Evolutionary conservation across 1,139 yeast species (phyloP).

Genomic region (Barnettozyma hawaiiensis): DNA sequence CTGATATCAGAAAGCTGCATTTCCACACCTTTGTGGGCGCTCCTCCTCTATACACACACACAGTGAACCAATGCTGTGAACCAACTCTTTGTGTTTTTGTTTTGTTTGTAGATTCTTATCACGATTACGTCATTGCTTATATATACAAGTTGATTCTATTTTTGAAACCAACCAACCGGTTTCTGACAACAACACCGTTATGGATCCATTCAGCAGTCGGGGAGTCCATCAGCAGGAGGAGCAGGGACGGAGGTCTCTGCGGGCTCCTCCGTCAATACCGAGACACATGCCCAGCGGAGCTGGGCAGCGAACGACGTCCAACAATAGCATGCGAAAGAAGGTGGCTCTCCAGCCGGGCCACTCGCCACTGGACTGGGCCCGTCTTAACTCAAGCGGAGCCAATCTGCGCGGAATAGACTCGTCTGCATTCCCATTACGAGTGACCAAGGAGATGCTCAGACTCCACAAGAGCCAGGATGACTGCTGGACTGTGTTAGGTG

Average conservation of each 20-base stretch:
- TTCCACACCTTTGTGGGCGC: no score
- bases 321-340: conserved; percentile 36
- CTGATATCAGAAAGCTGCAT: not conserved
- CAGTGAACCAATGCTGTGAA: no score
- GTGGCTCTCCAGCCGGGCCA: conserved; percentile 72
- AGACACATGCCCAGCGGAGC: conserved; percentile 26
- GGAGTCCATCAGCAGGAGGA: conserved; percentile 4
- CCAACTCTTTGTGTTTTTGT: no score
- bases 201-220: conserved; percentile 2
- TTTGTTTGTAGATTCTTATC: not conserved
- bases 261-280: conserved; percentile 19
- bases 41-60: no score
- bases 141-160: not conserved
- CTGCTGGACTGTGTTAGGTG: conserved; percentile 81
- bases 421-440: conserved; percentile 38
- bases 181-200: not conserved
- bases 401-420: conserved; percentile 37
- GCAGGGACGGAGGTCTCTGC: not conserved
- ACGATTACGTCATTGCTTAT: not conserved
- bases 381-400: conserved; percentile 40
- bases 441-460: conserved; percentile 54
- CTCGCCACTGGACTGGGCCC: conserved; percentile 87
- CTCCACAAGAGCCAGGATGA: conserved; percentile 56
- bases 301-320: conserved; percentile 29
- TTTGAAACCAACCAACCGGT: not conserved